phyloP scores from a whole-genome alignment of 2,329 filamentous ascomycete genomes.

The Ophiocordyceps unilateralis region DNA sequence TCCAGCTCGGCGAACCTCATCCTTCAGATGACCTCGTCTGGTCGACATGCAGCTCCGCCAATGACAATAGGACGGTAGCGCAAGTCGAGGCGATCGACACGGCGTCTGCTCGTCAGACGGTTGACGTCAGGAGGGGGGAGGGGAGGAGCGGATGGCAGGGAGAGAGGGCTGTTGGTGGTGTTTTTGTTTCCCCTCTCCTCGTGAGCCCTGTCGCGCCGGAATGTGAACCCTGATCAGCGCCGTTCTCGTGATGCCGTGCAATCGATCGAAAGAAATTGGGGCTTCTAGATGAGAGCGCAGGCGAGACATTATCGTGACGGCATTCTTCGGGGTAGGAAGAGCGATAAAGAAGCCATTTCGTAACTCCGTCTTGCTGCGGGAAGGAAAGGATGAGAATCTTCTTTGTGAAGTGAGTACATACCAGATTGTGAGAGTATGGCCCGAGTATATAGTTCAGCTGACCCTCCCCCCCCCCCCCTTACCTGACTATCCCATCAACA shows the following conservation, averaged over 20 bases:
- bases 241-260: no score
- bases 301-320: neutral
- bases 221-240: neutral
- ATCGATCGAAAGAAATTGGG: neutral
- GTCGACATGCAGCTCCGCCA: constrained; percentile 18
- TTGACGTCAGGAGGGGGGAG: no score
- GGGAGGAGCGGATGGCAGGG: neutral
- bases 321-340: neutral
- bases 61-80: no score
- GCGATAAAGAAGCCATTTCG: neutral
- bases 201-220: neutral
- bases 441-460: no score
- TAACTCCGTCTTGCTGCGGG: neutral
- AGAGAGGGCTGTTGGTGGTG: neutral
- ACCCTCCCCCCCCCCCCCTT: no score
- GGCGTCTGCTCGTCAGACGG: no score
- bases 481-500: no score
- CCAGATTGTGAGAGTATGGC: no score
- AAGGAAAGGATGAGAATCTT: neutral
- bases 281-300: neutral
- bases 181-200: neutral
- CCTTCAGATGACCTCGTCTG: constrained; percentile 30
- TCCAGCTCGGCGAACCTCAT: constrained; percentile 30
- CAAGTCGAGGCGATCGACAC: no score
- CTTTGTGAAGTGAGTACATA: no score